Evolutionary conservation across 2,329 filamentous ascomycete species (phyloP), one percentile per base, ranked within the genome.

Genomic region (Drechmeria coniospora): DNA sequence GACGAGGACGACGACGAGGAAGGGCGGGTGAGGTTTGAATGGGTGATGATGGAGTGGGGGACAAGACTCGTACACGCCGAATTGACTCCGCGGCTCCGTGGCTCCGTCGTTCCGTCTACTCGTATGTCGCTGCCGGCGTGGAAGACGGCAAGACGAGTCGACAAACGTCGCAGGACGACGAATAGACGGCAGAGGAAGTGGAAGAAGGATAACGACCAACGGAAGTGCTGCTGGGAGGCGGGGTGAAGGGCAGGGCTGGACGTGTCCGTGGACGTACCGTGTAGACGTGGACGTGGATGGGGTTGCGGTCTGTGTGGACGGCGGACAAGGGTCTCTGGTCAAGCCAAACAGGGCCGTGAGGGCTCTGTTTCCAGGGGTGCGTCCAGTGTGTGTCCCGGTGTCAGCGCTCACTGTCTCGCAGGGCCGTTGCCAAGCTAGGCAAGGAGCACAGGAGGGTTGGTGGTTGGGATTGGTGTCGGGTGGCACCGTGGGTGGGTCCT

Each of bases 61-160:
- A 56, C 50, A 54, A 47, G 47, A 46, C 45, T 55, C 36, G 42
- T 49, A 46, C 46, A 52, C 40, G 49, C 50, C 49, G 41, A 45
- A 52, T 52, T 54, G 49, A 47, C 48, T 45, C 39, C 42, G 40
- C 31, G 38, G n/a, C n/a, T n/a, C n/a, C n/a, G n/a, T n/a, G 31
- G 36, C 32, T 41, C 35, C 37, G 34, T 42, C 40, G n/a, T n/a
- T n/a, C 20, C 20, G 20, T 21, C 20, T 21, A 20, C 18, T 20
- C 18, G 18, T 49, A 51, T 40, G 41, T 37, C 37, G 37, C 50
- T 52, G 42, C 40, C 47, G 38, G 46, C 51, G 53, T 54, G 44
- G 42, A 47, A 46, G 42, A 49, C 45, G 40, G 38, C 44, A 40
- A 34, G 24, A 34, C 39, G 30, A 30, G 44, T 50, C 37, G 53